phyloP scores from a whole-genome alignment of 495 filamentous ascomycete species.

The Hyaloscypha bicolor region DNA sequence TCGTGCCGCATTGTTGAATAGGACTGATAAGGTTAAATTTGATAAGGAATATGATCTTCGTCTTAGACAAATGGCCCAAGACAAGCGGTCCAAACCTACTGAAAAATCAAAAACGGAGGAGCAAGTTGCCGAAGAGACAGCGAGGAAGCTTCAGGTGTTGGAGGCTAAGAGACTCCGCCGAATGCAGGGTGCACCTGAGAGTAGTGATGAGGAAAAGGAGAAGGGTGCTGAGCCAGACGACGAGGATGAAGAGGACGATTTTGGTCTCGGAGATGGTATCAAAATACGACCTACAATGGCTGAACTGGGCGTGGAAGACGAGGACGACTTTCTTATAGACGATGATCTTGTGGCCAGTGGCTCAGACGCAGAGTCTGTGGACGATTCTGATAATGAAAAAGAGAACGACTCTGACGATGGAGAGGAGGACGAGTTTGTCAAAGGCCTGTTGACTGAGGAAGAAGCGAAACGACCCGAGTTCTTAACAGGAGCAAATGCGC shows the following conservation, averaged over 20 bases:
- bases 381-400: constrained; percentile 50
- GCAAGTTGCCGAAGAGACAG: constrained; percentile 76
- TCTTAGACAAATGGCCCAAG: constrained; percentile 77
- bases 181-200: constrained; percentile 69
- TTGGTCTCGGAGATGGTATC: constrained; percentile 58
- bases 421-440: constrained; percentile 71
- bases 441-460: constrained; percentile 59
- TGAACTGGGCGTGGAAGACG: constrained; percentile 73
- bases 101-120: constrained; percentile 91
- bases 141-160: constrained; percentile 70
- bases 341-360: constrained; percentile 77
- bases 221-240: constrained; percentile 37
- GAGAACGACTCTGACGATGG: constrained; percentile 57
- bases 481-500: constrained; percentile 36
- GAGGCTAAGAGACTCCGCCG: constrained; percentile 74
- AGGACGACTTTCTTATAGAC: constrained; percentile 90
- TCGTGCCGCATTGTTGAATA: constrained; percentile 59
- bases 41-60: constrained; percentile 86
- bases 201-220: constrained; percentile 50
- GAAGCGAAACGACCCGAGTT: constrained; percentile 50
- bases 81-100: constrained; percentile 79
- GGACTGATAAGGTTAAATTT: constrained; percentile 60
- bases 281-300: constrained; percentile 41
- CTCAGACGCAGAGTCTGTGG: constrained; percentile 51
- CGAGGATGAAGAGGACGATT: constrained; percentile 42